Base-by-base conservation (phyloP, 805 yeast species). In the Yamadazyma endophytica region DNA sequence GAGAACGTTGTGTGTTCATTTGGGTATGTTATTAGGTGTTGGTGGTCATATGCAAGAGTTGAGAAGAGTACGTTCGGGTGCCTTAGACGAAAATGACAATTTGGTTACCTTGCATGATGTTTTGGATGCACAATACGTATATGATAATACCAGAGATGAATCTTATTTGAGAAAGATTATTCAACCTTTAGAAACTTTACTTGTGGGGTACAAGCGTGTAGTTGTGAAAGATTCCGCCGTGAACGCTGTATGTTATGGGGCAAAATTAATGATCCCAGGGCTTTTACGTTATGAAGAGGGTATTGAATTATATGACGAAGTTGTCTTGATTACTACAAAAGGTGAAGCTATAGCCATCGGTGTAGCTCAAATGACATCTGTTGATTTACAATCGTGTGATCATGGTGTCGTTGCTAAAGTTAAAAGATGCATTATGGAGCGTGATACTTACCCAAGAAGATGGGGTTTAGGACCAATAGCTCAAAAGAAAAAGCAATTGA, bases 21-120 rank as follows among this genome's bases (percentile, higher is more conserved):
- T 92, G 54, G 98, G 98, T 70, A 89, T 92, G 96, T 74, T 92
- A 39, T 74, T 92, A 46, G 97, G 97, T 53, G 97, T 88, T 48
- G 98, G 98, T 62, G 98, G 97, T 49, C 98, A 92, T 70, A 92
- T 92, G 98, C 98, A 92, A 76, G 98, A 92, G 70, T 81, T 92
- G 53, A 87, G 98, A 70, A 89, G 98, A 75, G 98, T 92, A 43
- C 81, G 98, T 70, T 85, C 96, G 29, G 98, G 98, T 60, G 97
- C 97, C 37, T 58, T 92, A 56, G 73, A 80, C 52, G 98, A 92
- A 68, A 74, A 71, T 51, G 97, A 92, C 56, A 81, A 82, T 63
- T 68, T 92, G 71, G 96, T 92, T 37, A 89, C 98, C 40, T 74
- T 92, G 55, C 98, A 92, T 67, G 98, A 92, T 67, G 92, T 92